Percentiles rank a stretch among this genome's conserved stretches.
phyloP scores from a whole-genome alignment of 305 asterid species.

The Fraxinus albicans region DNA sequence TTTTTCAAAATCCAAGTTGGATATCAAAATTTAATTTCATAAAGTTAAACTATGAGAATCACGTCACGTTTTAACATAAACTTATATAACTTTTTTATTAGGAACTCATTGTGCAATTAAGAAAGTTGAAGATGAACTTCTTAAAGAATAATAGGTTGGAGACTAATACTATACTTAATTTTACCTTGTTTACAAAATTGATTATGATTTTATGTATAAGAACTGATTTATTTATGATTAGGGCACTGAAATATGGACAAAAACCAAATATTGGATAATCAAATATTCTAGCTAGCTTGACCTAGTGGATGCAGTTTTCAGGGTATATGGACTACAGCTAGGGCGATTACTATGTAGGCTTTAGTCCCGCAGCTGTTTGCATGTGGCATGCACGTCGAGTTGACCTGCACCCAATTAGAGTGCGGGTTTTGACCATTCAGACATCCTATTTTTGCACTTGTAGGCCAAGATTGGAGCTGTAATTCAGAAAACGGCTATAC shows the following conservation, averaged over 20 bases:
- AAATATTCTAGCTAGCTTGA: slow-evolving; percentile 13
- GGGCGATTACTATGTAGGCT: slow-evolving; percentile 4
- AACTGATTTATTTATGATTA: slow-evolving; percentile 23
- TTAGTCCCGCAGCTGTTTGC: not conserved
- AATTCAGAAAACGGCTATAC: not conserved
- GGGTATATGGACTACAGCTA: not conserved
- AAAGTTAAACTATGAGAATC: too few species aligned
- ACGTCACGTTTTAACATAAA: too few species aligned
- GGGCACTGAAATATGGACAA: slow-evolving; percentile 42
- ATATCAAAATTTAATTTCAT: too few species aligned
- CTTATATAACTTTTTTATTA: too few species aligned
- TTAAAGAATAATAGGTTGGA: too few species aligned
- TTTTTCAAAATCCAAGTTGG: too few species aligned
- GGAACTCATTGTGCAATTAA: too few species aligned
- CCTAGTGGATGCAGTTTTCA: slow-evolving; percentile 9
- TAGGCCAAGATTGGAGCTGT: slow-evolving; percentile 9
- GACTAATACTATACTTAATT: too few species aligned
- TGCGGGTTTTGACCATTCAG: slow-evolving; percentile 29
- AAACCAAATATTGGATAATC: slow-evolving; percentile 12
- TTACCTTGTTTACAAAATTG: not conserved
- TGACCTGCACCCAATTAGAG: slow-evolving; percentile 46
- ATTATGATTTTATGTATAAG: not conserved
- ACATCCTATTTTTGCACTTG: slow-evolving; percentile 30
- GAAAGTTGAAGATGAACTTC: too few species aligned
- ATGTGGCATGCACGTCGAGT: slow-evolving; percentile 21